Evolutionary conservation across 2,329 filamentous ascomycete genomes (phyloP).

Genomic region (Talaromyces rugulosus): DNA sequence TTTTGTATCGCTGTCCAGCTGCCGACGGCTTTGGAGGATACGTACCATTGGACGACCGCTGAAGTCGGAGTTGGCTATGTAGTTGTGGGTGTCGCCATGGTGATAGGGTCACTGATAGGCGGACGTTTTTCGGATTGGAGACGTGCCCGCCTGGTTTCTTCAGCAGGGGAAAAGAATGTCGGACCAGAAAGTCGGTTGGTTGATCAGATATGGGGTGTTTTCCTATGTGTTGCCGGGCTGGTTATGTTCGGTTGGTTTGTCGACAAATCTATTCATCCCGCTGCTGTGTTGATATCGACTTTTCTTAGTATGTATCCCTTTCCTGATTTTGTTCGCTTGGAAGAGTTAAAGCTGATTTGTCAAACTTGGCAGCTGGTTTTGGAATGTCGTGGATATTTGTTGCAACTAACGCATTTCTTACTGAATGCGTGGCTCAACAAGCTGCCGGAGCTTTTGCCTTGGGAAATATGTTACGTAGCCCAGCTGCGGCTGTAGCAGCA

Average conservation of each 20-base stretch:
- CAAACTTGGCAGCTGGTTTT: conserved; percentile 23
- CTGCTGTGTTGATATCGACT: conserved; percentile 25
- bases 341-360: not conserved
- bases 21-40: conserved; percentile 24
- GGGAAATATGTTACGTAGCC: conserved; percentile 35
- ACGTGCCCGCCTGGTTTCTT: conserved; percentile 23
- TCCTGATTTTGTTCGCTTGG: not conserved
- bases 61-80: conserved; percentile 35
- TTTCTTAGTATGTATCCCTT: conserved; percentile 19
- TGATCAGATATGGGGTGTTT: conserved; percentile 39
- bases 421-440: conserved; percentile 36
- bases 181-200: conserved; percentile 37
- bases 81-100: conserved; percentile 27
- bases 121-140: conserved; percentile 38
- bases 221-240: conserved; percentile 34
- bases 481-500: not conserved
- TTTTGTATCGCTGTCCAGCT: conserved; percentile 29
- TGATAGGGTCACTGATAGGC: conserved; percentile 33
- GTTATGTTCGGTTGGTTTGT: conserved; percentile 42
- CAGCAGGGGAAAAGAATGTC: conserved; percentile 17
- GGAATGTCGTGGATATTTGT: conserved; percentile 42
- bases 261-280: conserved; percentile 23
- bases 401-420: conserved; percentile 39
- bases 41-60: conserved; percentile 32
- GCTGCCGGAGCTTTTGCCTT: conserved; percentile 41